These are phyloP conservation scores for Diplodia sapinea DNA, from an alignment of 2,329 filamentous ascomycete genomes.

Conservation along the genomic window DNA sequence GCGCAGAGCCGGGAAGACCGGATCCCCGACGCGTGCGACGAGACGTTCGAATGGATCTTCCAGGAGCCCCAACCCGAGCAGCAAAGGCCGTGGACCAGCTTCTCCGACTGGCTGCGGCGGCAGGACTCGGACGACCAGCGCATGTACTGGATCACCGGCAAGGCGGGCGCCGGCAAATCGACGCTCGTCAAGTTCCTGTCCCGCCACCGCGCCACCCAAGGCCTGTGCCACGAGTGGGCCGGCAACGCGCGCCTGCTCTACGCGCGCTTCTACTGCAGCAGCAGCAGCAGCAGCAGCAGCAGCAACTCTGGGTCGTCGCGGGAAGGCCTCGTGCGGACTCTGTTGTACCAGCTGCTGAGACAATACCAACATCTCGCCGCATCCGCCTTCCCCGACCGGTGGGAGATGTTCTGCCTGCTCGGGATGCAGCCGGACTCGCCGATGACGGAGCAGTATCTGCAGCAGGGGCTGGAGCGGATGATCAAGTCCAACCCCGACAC, in stretches of 20 bases:
- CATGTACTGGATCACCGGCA: conserved; percentile 49
- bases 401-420: conserved; percentile 6
- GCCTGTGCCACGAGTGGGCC: conserved; percentile 47
- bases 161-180: conserved; percentile 56
- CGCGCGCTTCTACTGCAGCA: conserved; percentile 53
- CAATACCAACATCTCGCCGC: conserved; percentile 1
- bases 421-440: not conserved
- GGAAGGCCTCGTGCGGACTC: conserved; percentile 48
- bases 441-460: conserved; percentile 2
- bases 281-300: conserved; percentile 50
- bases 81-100: not conserved
- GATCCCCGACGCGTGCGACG: not conserved
- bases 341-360: conserved; percentile 43
- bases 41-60: conserved; percentile 23
- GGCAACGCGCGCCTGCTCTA: conserved; percentile 38
- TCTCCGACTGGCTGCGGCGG: conserved; percentile 9
- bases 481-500: not conserved
- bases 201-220: conserved; percentile 35
- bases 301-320: conserved; percentile 52
- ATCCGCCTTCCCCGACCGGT: not conserved
- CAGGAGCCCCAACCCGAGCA: not conserved
- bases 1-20: not conserved
- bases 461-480: not conserved
- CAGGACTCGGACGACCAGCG: not conserved
- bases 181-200: conserved; percentile 48